Conservation (phyloP, 1,284 basidiomycete species). For the Anthracocystis walkeri region DNA sequence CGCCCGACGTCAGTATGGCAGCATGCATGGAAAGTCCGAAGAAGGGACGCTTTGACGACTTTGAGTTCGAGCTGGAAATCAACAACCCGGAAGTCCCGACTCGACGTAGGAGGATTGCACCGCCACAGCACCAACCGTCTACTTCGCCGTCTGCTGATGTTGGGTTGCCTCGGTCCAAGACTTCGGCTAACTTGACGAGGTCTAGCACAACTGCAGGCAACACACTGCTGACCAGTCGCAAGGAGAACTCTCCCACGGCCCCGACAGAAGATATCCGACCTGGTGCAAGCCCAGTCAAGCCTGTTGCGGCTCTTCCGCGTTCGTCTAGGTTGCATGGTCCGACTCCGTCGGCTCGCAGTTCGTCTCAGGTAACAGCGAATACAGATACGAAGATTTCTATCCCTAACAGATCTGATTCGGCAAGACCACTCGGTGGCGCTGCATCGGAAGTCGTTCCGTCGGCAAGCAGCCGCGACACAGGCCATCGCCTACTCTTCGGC, state of each 20-base stretch:
- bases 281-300: conserved; percentile 31
- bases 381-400: neutral
- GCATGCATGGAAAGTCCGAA: conserved; percentile 48
- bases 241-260: conserved; percentile 27
- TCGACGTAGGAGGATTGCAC: conserved; percentile 24
- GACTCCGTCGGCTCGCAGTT: conserved; percentile 12
- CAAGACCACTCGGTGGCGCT: neutral
- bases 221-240: conserved; percentile 27
- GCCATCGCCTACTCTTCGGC: conserved; percentile 32
- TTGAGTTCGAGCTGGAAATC: conserved; percentile 50
- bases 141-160: conserved; percentile 27
- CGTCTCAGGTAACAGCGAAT: conserved; percentile 7
- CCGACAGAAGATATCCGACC: conserved; percentile 4
- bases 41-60: conserved; percentile 48
- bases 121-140: conserved; percentile 6
- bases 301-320: conserved; percentile 12
- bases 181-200: neutral
- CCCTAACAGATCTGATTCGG: neutral
- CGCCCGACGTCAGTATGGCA: conserved; percentile 32
- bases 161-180: conserved; percentile 32
- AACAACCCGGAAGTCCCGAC: conserved; percentile 27
- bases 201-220: neutral
- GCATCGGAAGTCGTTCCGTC: conserved; percentile 3
- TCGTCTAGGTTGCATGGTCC: conserved; percentile 24
- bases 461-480: conserved; percentile 12